Evolutionary conservation across 164 flowering plant genomes (phyloP).

Genomic region (Akebia trifoliata): DNA sequence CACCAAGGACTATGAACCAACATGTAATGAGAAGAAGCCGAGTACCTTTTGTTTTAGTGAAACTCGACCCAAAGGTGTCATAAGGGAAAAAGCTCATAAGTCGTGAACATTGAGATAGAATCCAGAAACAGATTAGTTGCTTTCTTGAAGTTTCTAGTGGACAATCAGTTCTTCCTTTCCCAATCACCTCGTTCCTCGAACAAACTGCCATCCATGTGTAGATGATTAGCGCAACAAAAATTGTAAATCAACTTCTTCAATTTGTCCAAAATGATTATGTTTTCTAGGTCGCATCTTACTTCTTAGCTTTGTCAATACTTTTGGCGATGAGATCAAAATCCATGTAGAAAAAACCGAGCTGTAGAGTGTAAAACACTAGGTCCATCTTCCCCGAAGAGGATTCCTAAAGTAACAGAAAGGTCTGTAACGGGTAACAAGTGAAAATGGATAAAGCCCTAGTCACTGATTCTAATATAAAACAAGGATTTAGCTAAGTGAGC

Average conservation of each 20-base stretch:
- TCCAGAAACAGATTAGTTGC: slow-evolving; percentile 83
- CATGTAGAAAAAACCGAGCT: slow-evolving; percentile 88
- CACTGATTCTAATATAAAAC: slow-evolving; percentile 75
- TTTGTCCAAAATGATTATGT: too few relatives aligned
- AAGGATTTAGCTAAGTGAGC: slow-evolving; percentile 94
- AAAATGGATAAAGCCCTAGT: slow-evolving; percentile 43
- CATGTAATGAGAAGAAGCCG: neutral
- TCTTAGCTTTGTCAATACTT: slow-evolving; percentile 96
- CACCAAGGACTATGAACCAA: neutral
- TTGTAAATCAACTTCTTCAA: too few relatives aligned
- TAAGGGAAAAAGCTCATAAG: slow-evolving; percentile 91
- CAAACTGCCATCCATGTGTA: slow-evolving; percentile 43
- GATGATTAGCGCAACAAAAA: slow-evolving; percentile 1
- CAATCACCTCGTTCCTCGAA: slow-evolving; percentile 99
- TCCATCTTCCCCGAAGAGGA: slow-evolving; percentile 47
- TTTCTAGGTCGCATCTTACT: slow-evolving; percentile 38
- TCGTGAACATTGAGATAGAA: slow-evolving; percentile 96
- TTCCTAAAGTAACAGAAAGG: neutral
- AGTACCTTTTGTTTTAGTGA: slow-evolving; percentile 87
- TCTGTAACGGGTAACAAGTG: neutral
- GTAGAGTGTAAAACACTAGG: slow-evolving; percentile 79
- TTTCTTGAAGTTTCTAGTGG: slow-evolving; percentile 85
- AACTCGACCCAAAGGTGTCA: slow-evolving; percentile 95
- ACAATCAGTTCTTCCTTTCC: slow-evolving; percentile 97
- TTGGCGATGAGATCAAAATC: slow-evolving; percentile 94